Evolutionary conservation across 2,329 filamentous ascomycete species (phyloP), one percentile per base, ranked within the genome.

Genomic region (Fusarium sp.): DNA sequence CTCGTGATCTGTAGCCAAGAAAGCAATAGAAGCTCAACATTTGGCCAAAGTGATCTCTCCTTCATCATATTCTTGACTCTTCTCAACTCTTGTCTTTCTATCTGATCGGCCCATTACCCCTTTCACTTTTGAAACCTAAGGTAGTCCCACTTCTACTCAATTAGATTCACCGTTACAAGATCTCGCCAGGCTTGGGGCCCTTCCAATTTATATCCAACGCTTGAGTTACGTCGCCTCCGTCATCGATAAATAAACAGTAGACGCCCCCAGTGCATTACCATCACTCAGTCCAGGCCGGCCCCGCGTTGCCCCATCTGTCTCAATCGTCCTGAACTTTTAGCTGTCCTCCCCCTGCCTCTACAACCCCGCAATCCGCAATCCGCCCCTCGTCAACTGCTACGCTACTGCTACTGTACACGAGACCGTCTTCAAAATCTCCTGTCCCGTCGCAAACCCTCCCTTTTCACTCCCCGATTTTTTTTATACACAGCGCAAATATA

Each of bases 311-410:
- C 51, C 45, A 44, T 56, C 50, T 66, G 34, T 48, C 61, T 66
- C 28, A 13, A 48, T 42, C 34, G 45, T 62, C 61, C 62, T 66
- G 28, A 72, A 66, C 67, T 58, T 65, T 41, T 55, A 41, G 45
- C 66, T 65, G 58, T 48, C 34, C 28, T 58, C 64, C 55, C 54
- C 71, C 68, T 69, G 47, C 50, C 62, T 62, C 54, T 32, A n/a
- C 68, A 74, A 78, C 77, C 77, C 76, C 77, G 77, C 77, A 75
- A 73, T 73, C 72, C 72, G 69, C 44, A 72, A 75, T 74, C 72
- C 66, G 76, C 64, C 72, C 75, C 75, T 75, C 62, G 51, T 68
- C 45, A 48, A 75, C 70, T 65, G 62, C 34, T 67, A 56, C 47
- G 51, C 51, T 54, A 38, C 34, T 39, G 24, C 30, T 64, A 44